A percentile compares a stretch with the other conserved stretches of the same genome.
These are phyloP conservation scores for Solanum chiquidenum DNA, from an alignment of 257 asterid species.

Conservation along the genomic window DNA sequence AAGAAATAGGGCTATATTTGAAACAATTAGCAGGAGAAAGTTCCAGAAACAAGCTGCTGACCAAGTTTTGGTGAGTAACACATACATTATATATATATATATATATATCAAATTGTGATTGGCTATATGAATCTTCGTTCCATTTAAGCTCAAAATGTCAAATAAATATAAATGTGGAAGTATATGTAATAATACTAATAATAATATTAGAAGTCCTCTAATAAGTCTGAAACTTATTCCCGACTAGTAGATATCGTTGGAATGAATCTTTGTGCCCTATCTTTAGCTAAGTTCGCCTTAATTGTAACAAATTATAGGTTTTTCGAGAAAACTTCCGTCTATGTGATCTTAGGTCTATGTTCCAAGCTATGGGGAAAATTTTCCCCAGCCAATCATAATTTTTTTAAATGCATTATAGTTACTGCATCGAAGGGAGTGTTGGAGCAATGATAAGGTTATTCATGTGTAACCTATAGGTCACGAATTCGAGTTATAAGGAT, in stretches of 20 bases:
- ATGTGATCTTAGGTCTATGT: not conserved
- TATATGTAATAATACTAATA: not conserved
- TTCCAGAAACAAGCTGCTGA: not conserved
- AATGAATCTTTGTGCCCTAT: not conserved
- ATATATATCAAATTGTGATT: not conserved
- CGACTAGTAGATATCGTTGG: not conserved
- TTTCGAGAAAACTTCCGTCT: not conserved
- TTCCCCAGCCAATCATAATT: not conserved
- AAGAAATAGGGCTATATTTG: not conserved
- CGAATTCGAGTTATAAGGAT: fast-evolving
- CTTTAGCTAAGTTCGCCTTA: not conserved
- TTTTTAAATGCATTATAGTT: not conserved
- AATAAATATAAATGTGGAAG: not conserved
- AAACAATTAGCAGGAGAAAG: not conserved
- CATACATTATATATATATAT: not conserved
- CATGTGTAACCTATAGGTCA: not conserved
- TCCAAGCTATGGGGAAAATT: not conserved
- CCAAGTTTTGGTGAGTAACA: not conserved
- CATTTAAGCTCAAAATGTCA: not conserved
- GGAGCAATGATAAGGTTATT: not conserved
- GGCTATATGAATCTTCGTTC: not conserved
- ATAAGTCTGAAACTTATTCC: not conserved
- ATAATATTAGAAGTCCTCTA: not conserved
- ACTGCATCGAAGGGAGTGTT: fast-evolving
- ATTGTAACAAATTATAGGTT: not conserved